A percentile compares a stretch with the other conserved stretches of the same genome.
phyloP scores from a whole-genome alignment of 176 grass and related monocot species.

The Carex kokanica region DNA sequence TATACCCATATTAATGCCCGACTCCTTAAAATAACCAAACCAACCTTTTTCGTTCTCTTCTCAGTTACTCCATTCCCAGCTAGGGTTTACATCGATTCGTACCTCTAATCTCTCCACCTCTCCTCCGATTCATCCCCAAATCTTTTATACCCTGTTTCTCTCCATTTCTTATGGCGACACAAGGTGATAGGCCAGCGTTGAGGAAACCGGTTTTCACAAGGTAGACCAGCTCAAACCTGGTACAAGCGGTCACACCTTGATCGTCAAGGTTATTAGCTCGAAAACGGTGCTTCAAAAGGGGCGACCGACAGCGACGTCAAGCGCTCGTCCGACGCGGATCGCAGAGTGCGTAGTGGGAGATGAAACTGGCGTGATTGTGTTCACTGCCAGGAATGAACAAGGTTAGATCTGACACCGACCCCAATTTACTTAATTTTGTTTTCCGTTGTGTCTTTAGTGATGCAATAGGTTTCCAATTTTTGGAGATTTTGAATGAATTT shows the following conservation, averaged over 20 bases:
- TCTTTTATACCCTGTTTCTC: background rate
- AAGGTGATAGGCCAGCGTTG: constrained; percentile 52
- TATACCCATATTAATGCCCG: background rate
- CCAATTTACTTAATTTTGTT: background rate
- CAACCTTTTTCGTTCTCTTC: background rate
- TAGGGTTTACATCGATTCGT: constrained; percentile 29
- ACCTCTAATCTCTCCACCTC: background rate
- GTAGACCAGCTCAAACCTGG: constrained; percentile 81
- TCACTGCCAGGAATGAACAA: constrained; percentile 91
- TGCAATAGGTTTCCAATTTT: background rate
- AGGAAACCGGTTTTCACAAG: constrained; percentile 86
- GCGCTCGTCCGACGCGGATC: constrained; percentile 52
- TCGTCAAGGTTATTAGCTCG: constrained; percentile 40
- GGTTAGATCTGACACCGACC: constrained; percentile 30
- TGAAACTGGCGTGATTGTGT: constrained; percentile 71
- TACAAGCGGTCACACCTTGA: constrained; percentile 52
- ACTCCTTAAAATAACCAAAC: constrained; percentile 15
- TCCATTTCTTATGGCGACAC: constrained; percentile 45
- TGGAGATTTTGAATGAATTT: background rate
- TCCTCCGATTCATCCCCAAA: background rate
- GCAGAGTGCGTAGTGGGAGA: constrained; percentile 87
- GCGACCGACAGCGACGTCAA: constrained; percentile 35
- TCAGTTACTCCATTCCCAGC: background rate
- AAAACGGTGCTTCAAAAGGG: constrained; percentile 45
- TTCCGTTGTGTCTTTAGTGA: background rate